These are phyloP conservation scores for Fusarium mangiferae DNA, from an alignment of 2,329 filamentous ascomycete species.

Conservation along the genomic window DNA sequence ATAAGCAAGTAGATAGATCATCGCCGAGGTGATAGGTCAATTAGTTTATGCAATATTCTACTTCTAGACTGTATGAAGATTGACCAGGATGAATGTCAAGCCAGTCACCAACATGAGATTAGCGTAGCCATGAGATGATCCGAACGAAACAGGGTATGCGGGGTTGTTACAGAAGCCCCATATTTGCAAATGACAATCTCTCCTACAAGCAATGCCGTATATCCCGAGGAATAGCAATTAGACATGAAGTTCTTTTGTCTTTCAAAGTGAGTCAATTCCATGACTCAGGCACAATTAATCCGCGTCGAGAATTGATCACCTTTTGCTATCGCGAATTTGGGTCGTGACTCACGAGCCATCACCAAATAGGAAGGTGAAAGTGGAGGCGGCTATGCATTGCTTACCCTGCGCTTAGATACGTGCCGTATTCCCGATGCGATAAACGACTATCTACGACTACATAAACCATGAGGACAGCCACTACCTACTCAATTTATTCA, in stretches of 20 bases:
- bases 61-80: not conserved
- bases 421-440: not conserved
- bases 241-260: not conserved
- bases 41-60: fast-evolving
- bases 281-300: not conserved
- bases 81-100: too few species aligned
- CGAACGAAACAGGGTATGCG: not conserved
- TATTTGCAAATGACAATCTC: fast-evolving
- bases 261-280: not conserved
- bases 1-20: not conserved
- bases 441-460: not conserved
- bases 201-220: fast-evolving
- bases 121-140: not conserved
- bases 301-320: not conserved
- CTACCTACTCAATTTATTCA: too few species aligned
- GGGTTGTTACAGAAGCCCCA: not conserved
- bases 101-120: not conserved
- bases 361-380: constrained; percentile 5
- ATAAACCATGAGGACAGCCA: not conserved
- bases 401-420: not conserved
- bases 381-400: not conserved
- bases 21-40: fast-evolving
- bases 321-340: not conserved
- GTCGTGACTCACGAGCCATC: not conserved
- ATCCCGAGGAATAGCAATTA: not conserved